phyloP scores from a whole-genome alignment of 176 grass and related monocot species.

The Microstegium vimineum region DNA sequence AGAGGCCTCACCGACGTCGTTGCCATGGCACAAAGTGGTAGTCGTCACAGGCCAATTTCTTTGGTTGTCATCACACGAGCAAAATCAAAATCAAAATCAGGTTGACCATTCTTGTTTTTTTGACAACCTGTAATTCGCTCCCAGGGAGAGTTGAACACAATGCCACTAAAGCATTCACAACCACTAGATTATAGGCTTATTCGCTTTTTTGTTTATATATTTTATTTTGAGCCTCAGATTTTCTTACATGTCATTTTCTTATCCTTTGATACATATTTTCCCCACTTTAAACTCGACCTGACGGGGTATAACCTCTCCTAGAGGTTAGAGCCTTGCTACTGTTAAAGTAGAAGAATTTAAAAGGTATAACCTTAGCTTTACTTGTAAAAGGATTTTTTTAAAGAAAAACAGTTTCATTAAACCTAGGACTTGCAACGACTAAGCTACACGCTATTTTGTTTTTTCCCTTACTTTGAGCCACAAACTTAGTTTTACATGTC shows the following conservation, averaged over 20 bases:
- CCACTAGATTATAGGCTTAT: neutral
- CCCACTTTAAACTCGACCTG: too few species aligned
- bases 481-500: neutral
- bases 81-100: neutral
- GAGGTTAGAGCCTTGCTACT: neutral
- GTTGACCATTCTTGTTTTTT: neutral
- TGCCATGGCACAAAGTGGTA: too few species aligned
- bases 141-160: neutral
- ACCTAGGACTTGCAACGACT: neutral
- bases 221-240: neutral
- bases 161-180: neutral
- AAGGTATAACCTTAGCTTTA: neutral
- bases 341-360: neutral
- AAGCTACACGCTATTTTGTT: neutral
- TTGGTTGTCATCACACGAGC: neutral
- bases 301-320: neutral
- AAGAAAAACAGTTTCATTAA: neutral
- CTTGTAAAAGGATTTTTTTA: neutral
- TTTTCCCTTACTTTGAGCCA: neutral
- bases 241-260: neutral
- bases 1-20: too few species aligned
- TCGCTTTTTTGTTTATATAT: too few species aligned
- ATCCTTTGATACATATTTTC: neutral
- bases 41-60: too few species aligned
- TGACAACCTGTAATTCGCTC: too few species aligned